phyloP scores from a whole-genome alignment of 1,139 yeast genomes.

The Meyerozyma carpophila region DNA sequence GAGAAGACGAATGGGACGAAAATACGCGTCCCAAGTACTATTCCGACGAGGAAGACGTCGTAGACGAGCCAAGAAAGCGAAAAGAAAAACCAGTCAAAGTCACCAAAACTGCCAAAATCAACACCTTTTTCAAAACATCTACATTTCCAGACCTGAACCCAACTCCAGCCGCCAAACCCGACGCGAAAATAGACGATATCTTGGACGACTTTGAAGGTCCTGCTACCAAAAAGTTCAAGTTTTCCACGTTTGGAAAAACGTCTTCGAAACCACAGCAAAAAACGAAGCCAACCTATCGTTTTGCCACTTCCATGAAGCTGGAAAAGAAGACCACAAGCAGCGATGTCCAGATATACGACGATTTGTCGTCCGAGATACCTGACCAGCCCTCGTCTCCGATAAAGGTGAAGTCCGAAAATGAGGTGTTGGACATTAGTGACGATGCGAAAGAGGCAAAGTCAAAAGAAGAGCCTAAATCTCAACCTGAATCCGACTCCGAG shows the following conservation, averaged over 20 bases:
- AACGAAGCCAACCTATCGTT: not conserved
- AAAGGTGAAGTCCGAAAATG: conserved; percentile 12
- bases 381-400: conserved; percentile 31
- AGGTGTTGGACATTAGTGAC: conserved; percentile 1
- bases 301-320: not conserved
- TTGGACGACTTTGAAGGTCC: conserved; percentile 35
- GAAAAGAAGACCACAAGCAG: not conserved
- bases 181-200: conserved; percentile 42
- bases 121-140: conserved; percentile 49
- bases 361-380: conserved; percentile 14
- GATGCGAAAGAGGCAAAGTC: conserved; percentile 7
- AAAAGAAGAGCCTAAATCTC: conserved; percentile 12
- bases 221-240: conserved; percentile 1
- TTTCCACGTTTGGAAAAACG: conserved; percentile 1
- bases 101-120: conserved; percentile 46
- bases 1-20: conserved; percentile 83
- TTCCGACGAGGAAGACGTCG: conserved; percentile 47
- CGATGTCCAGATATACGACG: conserved; percentile 5
- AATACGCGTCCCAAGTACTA: conserved; percentile 45
- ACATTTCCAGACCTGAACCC: conserved; percentile 6
- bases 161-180: conserved; percentile 14
- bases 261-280: not conserved
- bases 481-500: conserved; percentile 35
- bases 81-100: conserved; percentile 36
- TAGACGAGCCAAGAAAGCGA: conserved; percentile 21